Base-by-base conservation (phyloP, 2,329 filamentous ascomycete genomes). In the Lecanicillium sp. region DNA sequence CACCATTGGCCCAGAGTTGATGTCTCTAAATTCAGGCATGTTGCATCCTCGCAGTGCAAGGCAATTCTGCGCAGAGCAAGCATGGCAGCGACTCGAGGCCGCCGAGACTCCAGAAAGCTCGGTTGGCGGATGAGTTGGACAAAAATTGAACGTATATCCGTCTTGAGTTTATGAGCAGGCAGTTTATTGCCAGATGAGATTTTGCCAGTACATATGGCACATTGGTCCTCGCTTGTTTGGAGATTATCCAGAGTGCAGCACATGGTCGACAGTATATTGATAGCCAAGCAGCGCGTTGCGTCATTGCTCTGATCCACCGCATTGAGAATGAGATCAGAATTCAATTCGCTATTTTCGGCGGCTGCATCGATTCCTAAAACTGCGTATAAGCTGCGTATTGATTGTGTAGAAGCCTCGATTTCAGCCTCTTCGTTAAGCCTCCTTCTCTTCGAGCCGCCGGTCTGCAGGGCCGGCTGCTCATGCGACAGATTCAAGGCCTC, bases 1-100 rank as follows among this genome's bases (percentile, higher is more conserved):
- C 89, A 90, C 79, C 87, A 91, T 58, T 90, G 83, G 0, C 87
- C 90, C 33, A 88, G 68, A 1, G 69, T 63, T 8, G 87, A 90
- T 1, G 68, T 71, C 50, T 83, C 78, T 2, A 96, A 68, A 54
- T 87, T 79, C 24, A 91, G 67, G 45, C 86, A 71, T 3, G 74
- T 70, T 0, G 69, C 53, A 44, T 80, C 74, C 14, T 72, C 68
- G 4, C 81, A 81, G 63, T 95, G 89, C 40, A 77, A 73, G 21
- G 87, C 73, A 33, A 93, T 68, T 38, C 83, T 79, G 55, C 83
- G 80, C 41, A 95, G 70, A 3, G 81, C 76, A 50, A 84, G 66
- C 80, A 93, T 88, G 9, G 84, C 83, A 51, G 81, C 72, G 32
- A 94, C 74, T 39, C 88, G 77, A 29, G 80, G 73, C 38, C 73